Evolutionary conservation across 306 rosid species (phyloP).

Genomic region (Carpinus fangiana): DNA sequence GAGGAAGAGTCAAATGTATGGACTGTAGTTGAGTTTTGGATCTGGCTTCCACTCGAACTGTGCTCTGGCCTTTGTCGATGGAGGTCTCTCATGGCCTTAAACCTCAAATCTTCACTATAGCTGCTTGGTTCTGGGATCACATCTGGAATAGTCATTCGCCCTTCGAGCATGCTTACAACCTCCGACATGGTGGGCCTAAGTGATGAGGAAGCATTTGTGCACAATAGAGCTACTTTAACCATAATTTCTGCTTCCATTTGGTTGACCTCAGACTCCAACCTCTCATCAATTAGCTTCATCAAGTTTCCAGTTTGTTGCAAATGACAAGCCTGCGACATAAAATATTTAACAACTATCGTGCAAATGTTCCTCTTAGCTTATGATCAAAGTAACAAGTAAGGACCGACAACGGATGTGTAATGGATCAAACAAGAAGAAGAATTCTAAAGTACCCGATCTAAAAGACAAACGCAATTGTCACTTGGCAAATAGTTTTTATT

Average conservation of each 20-base stretch:
- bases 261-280: conserved; percentile 38
- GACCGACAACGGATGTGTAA: neutral
- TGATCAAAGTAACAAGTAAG: neutral
- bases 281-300: conserved; percentile 59
- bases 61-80: conserved; percentile 30
- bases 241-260: conserved; percentile 50
- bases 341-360: neutral
- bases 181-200: conserved; percentile 72
- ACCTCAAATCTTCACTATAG: conserved; percentile 56
- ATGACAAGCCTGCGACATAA: conserved; percentile 60
- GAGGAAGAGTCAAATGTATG: conserved; percentile 39
- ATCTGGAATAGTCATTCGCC: conserved; percentile 45
- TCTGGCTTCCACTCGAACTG: conserved; percentile 38
- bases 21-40: conserved; percentile 34
- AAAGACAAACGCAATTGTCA: conserved; percentile 57
- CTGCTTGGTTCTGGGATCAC: conserved; percentile 44
- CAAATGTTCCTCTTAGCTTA: neutral
- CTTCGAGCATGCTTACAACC: conserved; percentile 72
- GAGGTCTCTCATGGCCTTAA: conserved; percentile 75
- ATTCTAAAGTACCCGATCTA: conserved; percentile 50
- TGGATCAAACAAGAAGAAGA: conserved; percentile 3
- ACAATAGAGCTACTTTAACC: conserved; percentile 57
- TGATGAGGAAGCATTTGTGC: conserved; percentile 64
- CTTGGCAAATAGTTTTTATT: conserved; percentile 52
- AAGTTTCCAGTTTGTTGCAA: conserved; percentile 48